A percentile compares a stretch with the other conserved stretches of the same genome.
These are phyloP conservation scores for Coniochaeta ligniaria DNA, from an alignment of 2,329 filamentous ascomycete species.

Conservation along the genomic window DNA sequence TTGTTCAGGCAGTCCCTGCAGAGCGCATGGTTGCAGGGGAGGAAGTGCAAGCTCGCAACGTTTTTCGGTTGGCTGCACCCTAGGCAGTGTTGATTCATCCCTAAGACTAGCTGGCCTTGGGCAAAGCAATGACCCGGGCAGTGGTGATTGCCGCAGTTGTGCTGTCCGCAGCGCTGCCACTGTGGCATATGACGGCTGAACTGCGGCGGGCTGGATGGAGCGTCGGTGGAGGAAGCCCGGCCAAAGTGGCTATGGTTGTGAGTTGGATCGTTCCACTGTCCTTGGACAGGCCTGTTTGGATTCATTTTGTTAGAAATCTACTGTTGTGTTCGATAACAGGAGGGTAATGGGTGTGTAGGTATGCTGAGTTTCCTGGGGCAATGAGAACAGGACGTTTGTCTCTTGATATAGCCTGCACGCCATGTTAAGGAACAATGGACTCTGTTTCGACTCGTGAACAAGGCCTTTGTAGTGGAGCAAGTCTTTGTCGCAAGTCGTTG, in stretches of 20 bases:
- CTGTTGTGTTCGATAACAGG: neutral
- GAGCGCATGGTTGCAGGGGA: neutral
- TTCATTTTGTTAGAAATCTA: neutral
- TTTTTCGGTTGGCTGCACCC: neutral
- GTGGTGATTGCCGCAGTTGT: neutral
- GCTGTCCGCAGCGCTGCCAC: neutral
- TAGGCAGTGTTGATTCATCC: no score
- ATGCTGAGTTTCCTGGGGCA: no score
- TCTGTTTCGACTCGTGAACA: neutral
- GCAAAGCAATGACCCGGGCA: neutral
- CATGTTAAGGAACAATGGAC: neutral
- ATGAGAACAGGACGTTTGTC: no score
- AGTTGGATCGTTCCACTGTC: neutral
- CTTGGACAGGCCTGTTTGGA: neutral
- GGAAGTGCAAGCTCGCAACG: neutral
- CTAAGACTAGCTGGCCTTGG: no score
- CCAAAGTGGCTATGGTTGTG: neutral
- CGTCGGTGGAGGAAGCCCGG: neutral
- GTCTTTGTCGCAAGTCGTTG: neutral
- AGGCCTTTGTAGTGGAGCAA: neutral
- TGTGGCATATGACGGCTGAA: neutral
- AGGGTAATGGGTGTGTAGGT: neutral
- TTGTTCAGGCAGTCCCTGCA: neutral
- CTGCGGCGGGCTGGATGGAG: neutral
- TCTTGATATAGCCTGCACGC: neutral